These are phyloP conservation scores for Aciculoconidium aculeatum DNA, from an alignment of 805 yeast genomes.

Conservation along the genomic window DNA sequence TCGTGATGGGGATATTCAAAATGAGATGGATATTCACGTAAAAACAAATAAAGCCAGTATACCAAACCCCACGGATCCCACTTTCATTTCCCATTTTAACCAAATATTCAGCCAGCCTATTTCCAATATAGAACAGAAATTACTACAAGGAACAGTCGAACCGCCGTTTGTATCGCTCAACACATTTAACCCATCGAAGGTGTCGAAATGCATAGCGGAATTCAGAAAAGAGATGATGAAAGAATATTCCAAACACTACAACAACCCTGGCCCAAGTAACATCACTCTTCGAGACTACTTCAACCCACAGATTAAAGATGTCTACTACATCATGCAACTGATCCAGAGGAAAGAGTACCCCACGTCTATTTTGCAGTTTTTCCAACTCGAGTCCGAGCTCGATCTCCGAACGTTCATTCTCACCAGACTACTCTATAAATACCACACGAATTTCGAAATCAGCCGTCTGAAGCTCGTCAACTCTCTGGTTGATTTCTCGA, in stretches of 20 bases:
- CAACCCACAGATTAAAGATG: constrained; percentile 21
- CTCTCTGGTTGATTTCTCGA: constrained; percentile 20
- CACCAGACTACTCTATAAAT: constrained; percentile 19
- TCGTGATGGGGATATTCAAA: too few relatives aligned
- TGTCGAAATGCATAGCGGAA: too few relatives aligned
- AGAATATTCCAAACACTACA: too few relatives aligned
- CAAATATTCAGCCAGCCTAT: too few relatives aligned
- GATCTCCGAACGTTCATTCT: constrained; percentile 19
- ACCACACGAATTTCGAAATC: constrained; percentile 12
- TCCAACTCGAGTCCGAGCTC: constrained; percentile 11
- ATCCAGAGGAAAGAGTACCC: constrained; percentile 17
- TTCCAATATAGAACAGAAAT: too few relatives aligned
- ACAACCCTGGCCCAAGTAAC: neutral
- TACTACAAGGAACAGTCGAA: neutral
- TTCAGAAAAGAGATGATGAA: too few relatives aligned
- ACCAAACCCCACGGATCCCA: too few relatives aligned
- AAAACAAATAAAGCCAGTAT: too few relatives aligned
- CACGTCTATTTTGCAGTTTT: constrained; percentile 11
- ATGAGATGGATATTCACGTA: too few relatives aligned
- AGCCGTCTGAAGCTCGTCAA: constrained; percentile 2
- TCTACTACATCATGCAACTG: constrained; percentile 15
- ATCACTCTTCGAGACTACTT: constrained; percentile 10
- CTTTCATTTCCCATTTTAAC: too few relatives aligned
- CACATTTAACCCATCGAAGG: too few relatives aligned
- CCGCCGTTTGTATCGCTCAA: constrained; percentile 5